Percentiles rank a stretch among this genome's conserved stretches.
phyloP scores from a whole-genome alignment of 495 filamentous ascomycete genomes.

The Xanthoparmelia taractica region DNA sequence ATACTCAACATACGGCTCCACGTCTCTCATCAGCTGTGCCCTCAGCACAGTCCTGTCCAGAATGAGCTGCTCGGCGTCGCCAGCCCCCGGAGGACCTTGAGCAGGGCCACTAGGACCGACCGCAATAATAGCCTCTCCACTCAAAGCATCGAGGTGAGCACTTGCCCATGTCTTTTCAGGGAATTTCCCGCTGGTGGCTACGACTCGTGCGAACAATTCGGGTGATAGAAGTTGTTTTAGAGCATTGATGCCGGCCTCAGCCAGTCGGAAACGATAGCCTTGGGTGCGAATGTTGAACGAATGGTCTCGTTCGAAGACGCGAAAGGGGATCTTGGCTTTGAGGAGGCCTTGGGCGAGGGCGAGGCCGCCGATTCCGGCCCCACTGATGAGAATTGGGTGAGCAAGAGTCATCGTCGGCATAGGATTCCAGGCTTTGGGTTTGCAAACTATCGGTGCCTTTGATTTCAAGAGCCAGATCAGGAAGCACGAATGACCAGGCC shows the following conservation, averaged over 20 bases:
- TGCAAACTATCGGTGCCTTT: too few relatives aligned
- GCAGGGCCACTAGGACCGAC: neutral
- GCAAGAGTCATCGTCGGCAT: too few relatives aligned
- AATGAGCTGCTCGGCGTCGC: slow-evolving; percentile 19
- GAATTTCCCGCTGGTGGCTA: neutral
- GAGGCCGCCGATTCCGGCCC: slow-evolving; percentile 45
- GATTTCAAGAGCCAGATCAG: too few relatives aligned
- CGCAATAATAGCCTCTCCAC: neutral
- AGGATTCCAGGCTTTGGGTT: too few relatives aligned
- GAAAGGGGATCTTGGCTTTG: slow-evolving; percentile 41
- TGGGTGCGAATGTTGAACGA: slow-evolving; percentile 45
- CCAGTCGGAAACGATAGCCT: slow-evolving; percentile 46
- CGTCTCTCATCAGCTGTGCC: slow-evolving; percentile 27
- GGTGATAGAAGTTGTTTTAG: neutral
- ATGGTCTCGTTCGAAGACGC: slow-evolving; percentile 44
- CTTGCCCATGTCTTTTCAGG: too few relatives aligned
- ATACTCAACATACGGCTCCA: slow-evolving; percentile 37
- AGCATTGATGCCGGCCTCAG: neutral
- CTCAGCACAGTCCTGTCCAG: slow-evolving; percentile 31
- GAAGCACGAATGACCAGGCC: too few relatives aligned
- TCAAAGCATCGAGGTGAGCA: neutral
- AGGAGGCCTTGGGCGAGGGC: slow-evolving; percentile 43
- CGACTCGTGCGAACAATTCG: neutral
- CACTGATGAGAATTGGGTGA: slow-evolving; percentile 45
- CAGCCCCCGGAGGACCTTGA: neutral